Evolutionary conservation across 768 basidiomycete genomes (phyloP).

Genomic region (Suillus spraguei): DNA sequence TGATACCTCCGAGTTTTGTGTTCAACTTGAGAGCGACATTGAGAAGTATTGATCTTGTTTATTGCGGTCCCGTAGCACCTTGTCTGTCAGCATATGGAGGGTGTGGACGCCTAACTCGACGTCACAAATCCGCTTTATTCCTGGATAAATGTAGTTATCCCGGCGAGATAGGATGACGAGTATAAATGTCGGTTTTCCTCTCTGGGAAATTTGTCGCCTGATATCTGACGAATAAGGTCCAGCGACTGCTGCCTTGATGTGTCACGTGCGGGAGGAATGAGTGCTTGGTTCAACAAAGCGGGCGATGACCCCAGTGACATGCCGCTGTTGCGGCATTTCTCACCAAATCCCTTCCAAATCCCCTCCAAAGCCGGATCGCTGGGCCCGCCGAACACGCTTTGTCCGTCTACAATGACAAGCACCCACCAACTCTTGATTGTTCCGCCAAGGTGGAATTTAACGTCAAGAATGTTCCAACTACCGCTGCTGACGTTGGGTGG

Average conservation of each 20-base stretch:
- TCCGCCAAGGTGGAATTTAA: constrained; percentile 65
- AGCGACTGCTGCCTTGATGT: constrained; percentile 43
- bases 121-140: constrained; percentile 78
- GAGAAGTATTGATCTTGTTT: constrained; percentile 83
- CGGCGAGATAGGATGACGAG: constrained; percentile 67
- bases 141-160: constrained; percentile 80
- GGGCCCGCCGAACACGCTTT: constrained; percentile 39
- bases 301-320: constrained; percentile 36
- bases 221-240: constrained; percentile 44
- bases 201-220: constrained; percentile 26
- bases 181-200: constrained; percentile 58
- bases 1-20: constrained; percentile 80
- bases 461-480: constrained; percentile 76
- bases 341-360: constrained; percentile 54
- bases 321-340: constrained; percentile 61
- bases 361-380: constrained; percentile 38
- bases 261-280: constrained; percentile 25
- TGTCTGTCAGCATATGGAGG: constrained; percentile 67
- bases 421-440: constrained; percentile 64
- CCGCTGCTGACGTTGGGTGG: constrained; percentile 53
- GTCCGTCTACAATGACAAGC: constrained; percentile 59
- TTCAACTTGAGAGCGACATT: constrained; percentile 85
- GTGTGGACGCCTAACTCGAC: constrained; percentile 75
- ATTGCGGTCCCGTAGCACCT: constrained; percentile 53
- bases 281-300: constrained; percentile 35